Evolutionary conservation across 805 yeast species (phyloP), one percentile per base, ranked within the genome.

Genomic region (Kodamaea jinghongensis): DNA sequence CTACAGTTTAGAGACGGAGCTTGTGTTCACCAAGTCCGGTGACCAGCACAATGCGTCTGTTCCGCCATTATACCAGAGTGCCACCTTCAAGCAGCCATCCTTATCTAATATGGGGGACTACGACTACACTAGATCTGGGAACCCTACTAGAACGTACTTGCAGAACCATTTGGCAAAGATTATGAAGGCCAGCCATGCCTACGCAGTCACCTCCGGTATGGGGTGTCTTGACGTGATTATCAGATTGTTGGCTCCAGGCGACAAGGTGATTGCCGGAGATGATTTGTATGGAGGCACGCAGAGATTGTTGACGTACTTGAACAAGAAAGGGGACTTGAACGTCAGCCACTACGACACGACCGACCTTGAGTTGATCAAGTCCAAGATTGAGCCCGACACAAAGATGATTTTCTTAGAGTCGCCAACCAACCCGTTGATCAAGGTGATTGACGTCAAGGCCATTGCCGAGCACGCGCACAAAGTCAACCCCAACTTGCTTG

Each of bases 221-320:
- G 83, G 95, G 2, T 89, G 95, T 41, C 69, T 87, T 46, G 97
- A 91, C 57, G 90, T 88, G 22, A 83, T 90, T 42, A 75, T 86
- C 29, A 75, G 95, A 32, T 66, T 85, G 36, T 70, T 89, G 45
- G 67, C 62, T 39, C 91, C 96, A 1, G 89, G 90, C n/a, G 95
- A 86, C 57, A 88, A 86, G 60, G 90, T 90, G 25, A 78, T 90
- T 49, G 96, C 96, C 4, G 98, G 98, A 38, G 93, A 86, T 58
- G 98, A 90, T 58, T 74, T 90, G 47, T 90, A 90, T 57, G 98
- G 98, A 39, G 98, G 98, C 25, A 83, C 96, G 25, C 86, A 90
- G 62, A 75, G 98, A 52, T 72, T 90, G 49, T 75, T 90, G 50
- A 84, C 87, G 9, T 86, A 81, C 55, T 63, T 87, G 52, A 69